Evolutionary conservation across 768 basidiomycete genomes (phyloP).

Genomic region (Collybia sp.): DNA sequence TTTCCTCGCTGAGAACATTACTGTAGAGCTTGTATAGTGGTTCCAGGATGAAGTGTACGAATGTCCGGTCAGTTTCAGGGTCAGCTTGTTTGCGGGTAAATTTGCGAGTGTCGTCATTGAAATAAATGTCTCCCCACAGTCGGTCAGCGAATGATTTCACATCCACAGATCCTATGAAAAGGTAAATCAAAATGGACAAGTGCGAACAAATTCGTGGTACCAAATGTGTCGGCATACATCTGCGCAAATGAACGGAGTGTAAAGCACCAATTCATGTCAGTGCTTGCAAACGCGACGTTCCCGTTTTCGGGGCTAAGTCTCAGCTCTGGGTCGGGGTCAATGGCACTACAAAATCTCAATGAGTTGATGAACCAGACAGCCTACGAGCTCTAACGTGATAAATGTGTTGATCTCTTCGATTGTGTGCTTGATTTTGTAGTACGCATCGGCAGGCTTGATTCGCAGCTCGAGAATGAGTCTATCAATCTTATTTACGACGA

Average conservation of each 20-base stretch:
- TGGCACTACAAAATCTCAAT: slow-evolving; percentile 39
- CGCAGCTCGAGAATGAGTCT: slow-evolving; percentile 94
- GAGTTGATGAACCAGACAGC: not conserved
- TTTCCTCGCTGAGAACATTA: slow-evolving; percentile 90
- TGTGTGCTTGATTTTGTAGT: slow-evolving; percentile 98
- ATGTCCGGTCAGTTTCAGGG: slow-evolving; percentile 75
- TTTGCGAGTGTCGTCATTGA: slow-evolving; percentile 77
- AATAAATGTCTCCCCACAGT: slow-evolving; percentile 98
- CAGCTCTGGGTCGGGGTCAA: slow-evolving; percentile 84
- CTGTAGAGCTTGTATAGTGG: slow-evolving; percentile 97
- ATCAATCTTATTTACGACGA: slow-evolving; percentile 98
- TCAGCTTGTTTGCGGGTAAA: slow-evolving; percentile 85
- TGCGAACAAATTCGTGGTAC: slow-evolving; percentile 30
- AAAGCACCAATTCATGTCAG: slow-evolving; percentile 98
- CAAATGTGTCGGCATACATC: slow-evolving; percentile 94
- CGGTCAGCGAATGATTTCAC: slow-evolving; percentile 83
- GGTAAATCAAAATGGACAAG: not conserved
- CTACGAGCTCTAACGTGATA: slow-evolving; percentile 61
- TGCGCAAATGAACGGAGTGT: slow-evolving; percentile 91
- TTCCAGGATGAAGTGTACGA: slow-evolving; percentile 94
- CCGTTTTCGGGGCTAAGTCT: slow-evolving; percentile 92
- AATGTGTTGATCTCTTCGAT: slow-evolving; percentile 98
- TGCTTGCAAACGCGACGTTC: slow-evolving; percentile 95
- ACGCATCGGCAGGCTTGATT: slow-evolving; percentile 93
- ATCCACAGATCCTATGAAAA: slow-evolving; percentile 62